phyloP scores from a whole-genome alignment of 345 rosid genomes.

The Eucalyptus marginata region DNA sequence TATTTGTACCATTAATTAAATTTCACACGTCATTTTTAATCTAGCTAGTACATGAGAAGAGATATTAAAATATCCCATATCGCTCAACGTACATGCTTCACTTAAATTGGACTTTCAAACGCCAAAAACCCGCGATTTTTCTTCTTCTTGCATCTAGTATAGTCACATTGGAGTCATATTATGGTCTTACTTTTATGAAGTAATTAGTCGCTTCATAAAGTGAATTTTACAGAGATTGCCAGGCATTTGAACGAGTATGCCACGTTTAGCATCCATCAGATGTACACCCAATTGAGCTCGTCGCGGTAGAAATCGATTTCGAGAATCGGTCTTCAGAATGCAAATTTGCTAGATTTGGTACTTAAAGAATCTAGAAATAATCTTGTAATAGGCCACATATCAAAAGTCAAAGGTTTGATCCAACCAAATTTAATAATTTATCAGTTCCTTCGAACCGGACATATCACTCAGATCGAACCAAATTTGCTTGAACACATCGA shows the following conservation, averaged over 20 bases:
- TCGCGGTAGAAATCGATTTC: not conserved
- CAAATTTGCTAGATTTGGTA: not conserved
- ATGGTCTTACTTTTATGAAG: not conserved
- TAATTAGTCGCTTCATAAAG: not conserved
- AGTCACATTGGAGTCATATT: not conserved
- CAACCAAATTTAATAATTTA: not conserved
- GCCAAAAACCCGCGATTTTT: accelerated
- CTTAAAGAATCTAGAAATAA: not conserved
- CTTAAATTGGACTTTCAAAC: not conserved
- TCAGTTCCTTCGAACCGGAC: not conserved
- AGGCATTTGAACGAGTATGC: not conserved
- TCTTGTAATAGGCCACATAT: not conserved
- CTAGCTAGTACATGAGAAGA: accelerated
- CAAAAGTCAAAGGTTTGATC: not conserved
- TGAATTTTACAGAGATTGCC: not conserved
- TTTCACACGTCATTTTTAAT: accelerated
- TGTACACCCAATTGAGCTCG: not conserved
- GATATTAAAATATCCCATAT: not conserved
- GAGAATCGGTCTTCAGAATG: not conserved
- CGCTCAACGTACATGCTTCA: not conserved
- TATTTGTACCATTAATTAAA: not conserved
- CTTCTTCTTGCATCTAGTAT: not conserved
- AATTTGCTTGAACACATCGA: conserved; percentile 88
- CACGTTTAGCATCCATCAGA: not conserved
- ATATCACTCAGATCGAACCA: conserved; percentile 56